Evolutionary conservation across 2,329 filamentous ascomycete species (phyloP), one percentile per base, ranked within the genome.

Genomic region (Trichoderma endophyticum): DNA sequence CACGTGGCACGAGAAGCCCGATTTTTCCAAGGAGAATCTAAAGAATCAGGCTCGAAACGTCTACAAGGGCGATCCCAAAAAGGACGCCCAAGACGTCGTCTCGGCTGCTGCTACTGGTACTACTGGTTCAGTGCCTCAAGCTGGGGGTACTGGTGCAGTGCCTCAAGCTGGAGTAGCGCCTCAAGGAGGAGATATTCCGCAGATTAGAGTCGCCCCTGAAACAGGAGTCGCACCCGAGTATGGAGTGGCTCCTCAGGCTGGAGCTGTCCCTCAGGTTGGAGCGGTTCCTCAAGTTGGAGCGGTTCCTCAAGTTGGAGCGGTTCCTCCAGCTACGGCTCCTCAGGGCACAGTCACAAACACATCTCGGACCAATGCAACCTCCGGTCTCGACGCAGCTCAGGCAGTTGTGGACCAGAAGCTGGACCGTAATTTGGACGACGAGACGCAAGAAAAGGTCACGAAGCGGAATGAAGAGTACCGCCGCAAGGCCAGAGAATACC

Each of bases 1-100:
- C 83, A 92, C 91, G 18, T 99, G 96, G 96, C 93, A 98, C 77
- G 94, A 98, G 72, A 88, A 89, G 57, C 95, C 95, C 3, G 86
- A 96, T 74, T 78, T 97, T 63, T 92, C 90, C 75, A 91, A 88
- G 80, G 88, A 90, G 2, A 89, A 87, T 71, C 74, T 96, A 71
- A 93, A 90, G 83, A 86, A 88, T 21, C 91, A 94, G 79, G 79
- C 92, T 18, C 91, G 92, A 80, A 85, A 86, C 21, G 78, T 89
- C 71, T 90, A 91, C 81, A 85, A 86, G 75, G 84, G 87, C 75
- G 82, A 85, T 73, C 81, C 82, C 36, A 83, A 84, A 74, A 83
- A 89, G 71, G 91, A 95, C 74, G 84, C 87, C 2, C 83, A 90
- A 77, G 86, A 91, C 32, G 86, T 89, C 59, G 87, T 86, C 65